phyloP scores from a whole-genome alignment of 371 early-diverging fungal genomes.

The Actinomortierella ambigua region DNA sequence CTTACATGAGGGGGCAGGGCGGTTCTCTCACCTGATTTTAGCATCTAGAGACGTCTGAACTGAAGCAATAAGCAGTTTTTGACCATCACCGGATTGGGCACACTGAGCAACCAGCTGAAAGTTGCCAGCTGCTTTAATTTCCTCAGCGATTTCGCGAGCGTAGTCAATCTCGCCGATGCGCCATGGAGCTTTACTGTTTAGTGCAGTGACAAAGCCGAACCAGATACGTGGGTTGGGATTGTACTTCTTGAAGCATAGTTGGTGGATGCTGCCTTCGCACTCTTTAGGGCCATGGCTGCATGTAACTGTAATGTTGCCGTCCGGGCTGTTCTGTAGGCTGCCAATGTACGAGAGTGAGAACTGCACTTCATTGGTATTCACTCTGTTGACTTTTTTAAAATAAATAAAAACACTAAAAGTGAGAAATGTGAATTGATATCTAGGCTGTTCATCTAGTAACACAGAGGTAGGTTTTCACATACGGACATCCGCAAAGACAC shows the following conservation, averaged over 20 bases:
- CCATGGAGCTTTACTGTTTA: constrained; percentile 19
- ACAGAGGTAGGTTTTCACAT: not conserved
- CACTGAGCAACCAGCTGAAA: no score
- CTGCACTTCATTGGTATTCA: constrained; percentile 15
- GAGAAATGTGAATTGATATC: not conserved
- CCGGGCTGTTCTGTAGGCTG: constrained; percentile 3
- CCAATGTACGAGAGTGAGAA: constrained; percentile 32
- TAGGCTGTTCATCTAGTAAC: not conserved
- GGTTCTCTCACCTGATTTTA: no score
- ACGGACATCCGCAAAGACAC: constrained; percentile 50
- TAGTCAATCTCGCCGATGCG: constrained; percentile 27
- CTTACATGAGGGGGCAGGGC: no score
- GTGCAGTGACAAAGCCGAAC: constrained; percentile 44
- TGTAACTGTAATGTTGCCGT: constrained; percentile 11
- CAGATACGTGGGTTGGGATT: constrained; percentile 45
- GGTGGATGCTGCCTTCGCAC: constrained; percentile 55
- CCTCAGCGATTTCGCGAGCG: constrained; percentile 20
- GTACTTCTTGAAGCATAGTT: constrained; percentile 52
- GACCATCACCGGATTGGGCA: no score
- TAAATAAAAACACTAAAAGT: not conserved
- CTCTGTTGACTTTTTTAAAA: no score
- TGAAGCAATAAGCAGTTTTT: no score
- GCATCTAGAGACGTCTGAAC: no score
- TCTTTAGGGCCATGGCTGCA: constrained; percentile 55
- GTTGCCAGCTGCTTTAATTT: no score